Percentiles rank a stretch among this genome's conserved stretches.
Conservation (phyloP, 176 grass and related monocot species). For the Oryza nivara region DNA sequence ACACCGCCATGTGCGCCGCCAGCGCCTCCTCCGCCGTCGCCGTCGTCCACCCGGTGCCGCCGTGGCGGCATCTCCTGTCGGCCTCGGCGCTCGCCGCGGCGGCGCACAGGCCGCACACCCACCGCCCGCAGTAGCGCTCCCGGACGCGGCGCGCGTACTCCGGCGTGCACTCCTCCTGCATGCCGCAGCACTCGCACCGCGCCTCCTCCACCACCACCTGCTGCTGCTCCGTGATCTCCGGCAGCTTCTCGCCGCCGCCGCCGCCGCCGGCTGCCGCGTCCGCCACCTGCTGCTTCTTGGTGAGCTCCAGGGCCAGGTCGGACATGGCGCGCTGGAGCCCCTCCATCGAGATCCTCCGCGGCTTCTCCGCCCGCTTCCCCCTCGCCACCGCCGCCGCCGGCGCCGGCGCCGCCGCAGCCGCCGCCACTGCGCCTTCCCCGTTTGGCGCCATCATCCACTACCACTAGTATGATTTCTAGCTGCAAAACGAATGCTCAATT, state of each 20-base stretch:
- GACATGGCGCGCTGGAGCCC: constrained; percentile 85
- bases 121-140: constrained; percentile 71
- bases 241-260: constrained; percentile 24
- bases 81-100: constrained; percentile 70
- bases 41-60: constrained; percentile 17
- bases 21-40: constrained; percentile 56
- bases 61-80: constrained; percentile 29
- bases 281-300: constrained; percentile 7
- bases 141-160: constrained; percentile 74
- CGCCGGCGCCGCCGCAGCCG: neutral
- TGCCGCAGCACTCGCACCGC: constrained; percentile 87
- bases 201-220: constrained; percentile 49
- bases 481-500: neutral
- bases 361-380: constrained; percentile 35
- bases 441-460: constrained; percentile 62
- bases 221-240: constrained; percentile 51
- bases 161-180: constrained; percentile 86
- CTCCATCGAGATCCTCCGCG: constrained; percentile 75
- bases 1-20: constrained; percentile 67
- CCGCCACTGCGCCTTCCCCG: constrained; percentile 49
- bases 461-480: neutral
- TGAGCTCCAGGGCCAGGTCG: constrained; percentile 71
- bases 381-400: neutral
- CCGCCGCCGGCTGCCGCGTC: neutral
- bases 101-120: constrained; percentile 83